Percentiles rank a stretch among this genome's conserved stretches.
Evolutionary conservation across 805 yeast species (phyloP).

Genomic region (Spathaspora gorwiae): DNA sequence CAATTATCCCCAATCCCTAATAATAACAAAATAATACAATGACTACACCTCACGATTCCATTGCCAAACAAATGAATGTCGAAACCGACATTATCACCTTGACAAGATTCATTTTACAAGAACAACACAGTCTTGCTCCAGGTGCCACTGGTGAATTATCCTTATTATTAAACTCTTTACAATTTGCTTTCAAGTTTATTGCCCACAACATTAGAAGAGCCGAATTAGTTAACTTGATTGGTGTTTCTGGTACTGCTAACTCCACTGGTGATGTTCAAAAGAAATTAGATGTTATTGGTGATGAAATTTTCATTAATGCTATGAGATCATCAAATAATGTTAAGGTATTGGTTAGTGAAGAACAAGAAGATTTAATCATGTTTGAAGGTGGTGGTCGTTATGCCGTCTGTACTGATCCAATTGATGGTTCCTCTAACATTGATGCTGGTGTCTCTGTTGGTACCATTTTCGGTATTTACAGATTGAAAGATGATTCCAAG

Average conservation of each 20-base stretch:
- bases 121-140: conserved; percentile 65
- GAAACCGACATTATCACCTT: conserved; percentile 90
- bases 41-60: conserved; percentile 15
- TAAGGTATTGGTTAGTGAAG: conserved; percentile 87
- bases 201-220: conserved; percentile 95
- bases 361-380: conserved; percentile 90
- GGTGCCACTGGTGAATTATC: conserved; percentile 91
- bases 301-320: conserved; percentile 94
- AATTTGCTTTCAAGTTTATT: conserved; percentile 93
- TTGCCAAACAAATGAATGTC: conserved; percentile 44
- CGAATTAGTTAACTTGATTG: conserved; percentile 86
- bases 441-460: conserved; percentile 99
- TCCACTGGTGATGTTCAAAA: conserved; percentile 98
- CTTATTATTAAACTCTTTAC: conserved; percentile 78
- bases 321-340: conserved; percentile 91
- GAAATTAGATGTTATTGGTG: conserved; percentile 95
- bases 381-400: conserved; percentile 82
- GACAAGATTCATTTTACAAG: conserved; percentile 82
- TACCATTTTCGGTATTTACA: conserved; percentile 90
- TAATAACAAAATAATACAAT: neutral
- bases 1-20: neutral
- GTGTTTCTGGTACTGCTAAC: conserved; percentile 80
- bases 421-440: conserved; percentile 93
- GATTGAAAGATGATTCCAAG: conserved; percentile 57
- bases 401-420: conserved; percentile 97